Conservation (phyloP, 148 eudicot species). For the Vaccinium vitisidaea region DNA sequence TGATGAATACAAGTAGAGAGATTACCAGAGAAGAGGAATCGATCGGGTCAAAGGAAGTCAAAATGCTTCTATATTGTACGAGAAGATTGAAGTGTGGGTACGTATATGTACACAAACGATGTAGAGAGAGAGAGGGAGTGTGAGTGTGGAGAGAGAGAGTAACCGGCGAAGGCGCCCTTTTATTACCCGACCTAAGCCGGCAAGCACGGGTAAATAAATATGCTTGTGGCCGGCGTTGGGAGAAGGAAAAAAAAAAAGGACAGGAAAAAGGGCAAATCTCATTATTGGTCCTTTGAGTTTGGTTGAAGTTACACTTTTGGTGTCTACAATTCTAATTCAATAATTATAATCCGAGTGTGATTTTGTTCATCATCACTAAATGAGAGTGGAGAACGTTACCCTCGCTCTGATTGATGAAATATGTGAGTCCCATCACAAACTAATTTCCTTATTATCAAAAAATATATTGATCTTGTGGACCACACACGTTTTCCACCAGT, state of each 20-base stretch:
- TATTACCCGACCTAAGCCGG: constrained; percentile 21
- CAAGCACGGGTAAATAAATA: constrained; percentile 3
- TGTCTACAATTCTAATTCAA: not conserved
- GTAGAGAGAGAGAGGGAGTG: not conserved
- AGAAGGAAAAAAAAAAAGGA: not conserved
- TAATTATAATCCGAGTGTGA: not conserved
- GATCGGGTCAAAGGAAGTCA: not conserved
- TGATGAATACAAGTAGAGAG: not conserved
- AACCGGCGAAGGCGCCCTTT: constrained; percentile 22
- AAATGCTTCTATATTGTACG: constrained; percentile 7
- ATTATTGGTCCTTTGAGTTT: not conserved
- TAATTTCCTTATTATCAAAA: no score
- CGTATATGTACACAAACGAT: not conserved
- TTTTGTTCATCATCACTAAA: no score
- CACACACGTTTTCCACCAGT: no score
- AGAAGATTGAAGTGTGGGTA: not conserved
- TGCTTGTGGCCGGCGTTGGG: constrained; percentile 9
- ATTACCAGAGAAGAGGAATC: constrained; percentile 9
- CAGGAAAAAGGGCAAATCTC: not conserved
- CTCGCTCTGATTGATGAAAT: no score
- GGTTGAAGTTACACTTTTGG: not conserved
- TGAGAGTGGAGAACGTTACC: no score
- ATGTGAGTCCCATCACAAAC: no score
- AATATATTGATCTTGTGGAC: no score
- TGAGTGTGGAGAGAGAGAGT: not conserved